phyloP scores from a whole-genome alignment of 2,329 filamentous ascomycete genomes.

The Coleophoma crateriformis region DNA sequence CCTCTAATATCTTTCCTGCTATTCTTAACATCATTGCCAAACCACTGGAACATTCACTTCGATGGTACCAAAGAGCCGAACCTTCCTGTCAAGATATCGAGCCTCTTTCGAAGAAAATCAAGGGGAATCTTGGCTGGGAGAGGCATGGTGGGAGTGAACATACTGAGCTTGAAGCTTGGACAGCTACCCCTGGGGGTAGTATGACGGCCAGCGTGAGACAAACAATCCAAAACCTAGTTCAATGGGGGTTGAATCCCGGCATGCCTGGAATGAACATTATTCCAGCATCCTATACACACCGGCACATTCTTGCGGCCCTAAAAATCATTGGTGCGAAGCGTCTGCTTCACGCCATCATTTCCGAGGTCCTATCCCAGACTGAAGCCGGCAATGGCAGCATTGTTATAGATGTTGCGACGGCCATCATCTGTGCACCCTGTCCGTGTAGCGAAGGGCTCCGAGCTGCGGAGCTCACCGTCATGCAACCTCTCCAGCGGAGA shows the following conservation, averaged over 20 bases:
- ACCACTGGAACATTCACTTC: slow-evolving; percentile 61
- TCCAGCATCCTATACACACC: slow-evolving; percentile 66
- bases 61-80: slow-evolving; percentile 60
- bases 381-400: slow-evolving; percentile 53
- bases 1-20: slow-evolving; percentile 61
- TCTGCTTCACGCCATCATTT: slow-evolving; percentile 56
- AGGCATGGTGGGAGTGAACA: slow-evolving; percentile 58
- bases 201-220: slow-evolving; percentile 52
- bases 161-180: slow-evolving; percentile 66
- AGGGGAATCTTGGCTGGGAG: slow-evolving; percentile 48
- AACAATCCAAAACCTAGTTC: slow-evolving; percentile 55
- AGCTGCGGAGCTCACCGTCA: slow-evolving; percentile 6
- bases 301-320: slow-evolving; percentile 57
- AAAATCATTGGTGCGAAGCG: slow-evolving; percentile 57
- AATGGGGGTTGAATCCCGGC: slow-evolving; percentile 58
- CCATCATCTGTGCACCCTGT: slow-evolving; percentile 65
- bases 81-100: slow-evolving; percentile 65
- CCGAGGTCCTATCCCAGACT: slow-evolving; percentile 60
- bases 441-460: slow-evolving; percentile 22
- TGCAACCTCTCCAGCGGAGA: slow-evolving; percentile 17
- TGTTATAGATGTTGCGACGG: slow-evolving; percentile 63
- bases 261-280: slow-evolving; percentile 46
- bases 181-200: slow-evolving; percentile 47
- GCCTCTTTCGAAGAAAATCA: slow-evolving; percentile 61
- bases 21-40: slow-evolving; percentile 68